A percentile compares a stretch with the other conserved stretches of the same genome.
Conservation (phyloP, 768 basidiomycete species). For the Auricularia heimuer region DNA sequence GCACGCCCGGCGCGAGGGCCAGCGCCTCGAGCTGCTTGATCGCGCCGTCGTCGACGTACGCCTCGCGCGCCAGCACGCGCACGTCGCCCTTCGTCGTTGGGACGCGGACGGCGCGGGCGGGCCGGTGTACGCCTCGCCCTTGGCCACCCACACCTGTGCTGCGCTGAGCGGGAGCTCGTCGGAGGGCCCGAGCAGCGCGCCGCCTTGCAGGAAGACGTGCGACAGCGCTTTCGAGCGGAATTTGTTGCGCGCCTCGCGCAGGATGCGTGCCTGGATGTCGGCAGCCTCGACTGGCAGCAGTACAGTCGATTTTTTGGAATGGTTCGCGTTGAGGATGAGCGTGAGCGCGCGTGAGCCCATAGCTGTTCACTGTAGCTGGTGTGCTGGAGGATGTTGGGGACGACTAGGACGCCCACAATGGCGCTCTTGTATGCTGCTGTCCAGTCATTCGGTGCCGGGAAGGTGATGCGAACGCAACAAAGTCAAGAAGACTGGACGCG, state of each 20-base stretch:
- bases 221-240: slow-evolving; percentile 25
- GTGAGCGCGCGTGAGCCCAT: slow-evolving; percentile 26
- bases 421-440: neutral
- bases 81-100: slow-evolving; percentile 14
- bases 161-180: slow-evolving; percentile 15
- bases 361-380: too few species aligned
- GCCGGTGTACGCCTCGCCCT: slow-evolving; percentile 26
- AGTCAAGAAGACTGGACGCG: too few species aligned
- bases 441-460: neutral
- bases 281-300: slow-evolving; percentile 14
- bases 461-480: neutral
- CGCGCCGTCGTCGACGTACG: slow-evolving; percentile 24
- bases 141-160: slow-evolving; percentile 24
- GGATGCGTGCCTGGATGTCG: slow-evolving; percentile 17
- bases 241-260: slow-evolving; percentile 29
- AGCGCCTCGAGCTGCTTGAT: slow-evolving; percentile 25
- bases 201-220: slow-evolving; percentile 23
- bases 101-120: slow-evolving; percentile 14
- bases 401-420: neutral
- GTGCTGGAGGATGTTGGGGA: neutral
- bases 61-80: slow-evolving; percentile 22
- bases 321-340: slow-evolving; percentile 27
- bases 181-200: slow-evolving; percentile 15
- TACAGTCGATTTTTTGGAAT: slow-evolving; percentile 23
- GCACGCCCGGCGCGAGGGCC: slow-evolving; percentile 21